Base-by-base conservation (phyloP, 2,329 filamentous ascomycete genomes). In the Calonectria hongkongensis region DNA sequence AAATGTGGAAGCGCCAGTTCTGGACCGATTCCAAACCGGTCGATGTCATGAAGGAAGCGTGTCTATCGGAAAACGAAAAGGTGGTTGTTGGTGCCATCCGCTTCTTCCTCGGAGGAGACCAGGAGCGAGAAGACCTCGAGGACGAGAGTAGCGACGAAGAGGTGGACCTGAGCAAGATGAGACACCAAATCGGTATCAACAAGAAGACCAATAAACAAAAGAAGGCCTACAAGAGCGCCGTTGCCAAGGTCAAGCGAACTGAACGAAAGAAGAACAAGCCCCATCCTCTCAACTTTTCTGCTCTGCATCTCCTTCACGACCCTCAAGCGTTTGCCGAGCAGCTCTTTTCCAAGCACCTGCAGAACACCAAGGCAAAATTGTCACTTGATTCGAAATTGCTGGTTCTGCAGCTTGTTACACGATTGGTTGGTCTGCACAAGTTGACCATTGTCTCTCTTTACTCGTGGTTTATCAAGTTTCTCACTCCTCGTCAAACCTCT, bases 1-100 rank as follows among this genome's bases (percentile, higher is more conserved):
- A 99, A 86, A 88, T 99, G 81, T 99, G 97, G 97, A 98, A 96
- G 85, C 91, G 96, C 58, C 96, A 98, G 79, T 93, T 98, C 75
- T 99, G 97, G 97, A 95, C 94, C 12, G 97, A 99, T 80, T 91
- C 95, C 2, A 97, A 96, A 83, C 93, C 96, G 0, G 97, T 98
- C n/a, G 95, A 98, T 80, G 94, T 98, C 76, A 98, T 99, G 96
- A 98, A 98, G 85, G 94, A 98, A 85, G 95, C 96, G 0, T 92
- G 93, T 68, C 86, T 99, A 70, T 92, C 95, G 4, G 94, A 98
- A 65, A 98, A 98, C 78, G 95, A 97, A 79, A 99, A 99, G 86
- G 95, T 98, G 4, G 91, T 97, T 30, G 88, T 94, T 7, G 95
- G 95, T 18, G 96, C 95, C 54, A 94, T 97, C 16, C 91, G 95